Evolutionary conservation across 2,329 filamentous ascomycete species (phyloP), one percentile per base, ranked within the genome.

Genomic region (Endoconidiophora laricicola): DNA sequence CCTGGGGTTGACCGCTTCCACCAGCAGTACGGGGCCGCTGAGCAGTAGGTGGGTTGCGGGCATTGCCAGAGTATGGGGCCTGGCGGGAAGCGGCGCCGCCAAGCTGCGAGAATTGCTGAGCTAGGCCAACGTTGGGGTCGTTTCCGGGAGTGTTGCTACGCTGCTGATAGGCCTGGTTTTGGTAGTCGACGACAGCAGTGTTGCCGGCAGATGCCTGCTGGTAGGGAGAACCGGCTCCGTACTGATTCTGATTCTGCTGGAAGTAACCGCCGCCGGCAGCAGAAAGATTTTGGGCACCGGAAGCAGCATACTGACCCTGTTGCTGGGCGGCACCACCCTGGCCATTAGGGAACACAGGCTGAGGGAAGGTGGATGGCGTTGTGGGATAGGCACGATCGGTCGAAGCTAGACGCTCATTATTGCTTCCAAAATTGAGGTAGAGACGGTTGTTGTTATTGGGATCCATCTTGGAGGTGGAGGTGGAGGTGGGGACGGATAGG

Each of bases 41-140:
- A 48, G 72, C 74, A 10, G 49, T 78, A 23, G 84, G 81, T 23
- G 76, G 73, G 36, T 73, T 74, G 53, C 76, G 73, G 56, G 72
- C 77, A 61, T 87, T 88, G 45, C 79, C 78, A 54, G 78, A 79
- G 47, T 53, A 53, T 12, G 46, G 44, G 18, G 47, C 47, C 20
- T 24, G 86, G 78, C 29, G 85, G 81, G 29, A 76, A 72, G 36
- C 73, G 41, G 77, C 79, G 42, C 78, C 78, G 54, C 84, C 82
- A 39, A 96, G 74, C 66, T 95, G 87, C 52, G 90, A 93, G 65
- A 96, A 94, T 64, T 98, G 91, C 63, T 95, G 86, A 54, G 88
- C 87, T 43, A 96, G 75, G 26, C 87, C 88, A 59, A 86, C 91
- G 58, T 90, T 93, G 57, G 82, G 83, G 61, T 95, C 87, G 60